A percentile compares a stretch with the other conserved stretches of the same genome.
Evolutionary conservation across 2,329 filamentous ascomycete genomes (phyloP).

Genomic region (Trichoderma sp.): DNA sequence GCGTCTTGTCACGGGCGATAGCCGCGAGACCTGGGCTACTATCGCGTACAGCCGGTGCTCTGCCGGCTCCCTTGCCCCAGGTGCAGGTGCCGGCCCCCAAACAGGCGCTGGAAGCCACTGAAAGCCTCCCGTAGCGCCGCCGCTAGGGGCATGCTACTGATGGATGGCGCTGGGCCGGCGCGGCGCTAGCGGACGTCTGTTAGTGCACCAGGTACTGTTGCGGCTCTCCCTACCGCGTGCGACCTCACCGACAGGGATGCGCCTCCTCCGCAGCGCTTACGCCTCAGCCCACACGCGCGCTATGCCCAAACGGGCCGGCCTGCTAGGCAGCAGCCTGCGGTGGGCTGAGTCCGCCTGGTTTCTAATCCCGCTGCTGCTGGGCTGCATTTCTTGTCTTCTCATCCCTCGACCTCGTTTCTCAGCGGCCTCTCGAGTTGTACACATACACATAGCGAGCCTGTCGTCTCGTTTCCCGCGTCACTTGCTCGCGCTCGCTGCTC

Average conservation of each 20-base stretch:
- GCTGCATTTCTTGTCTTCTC: slow-evolving; percentile 4
- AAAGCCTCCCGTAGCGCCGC: background rate
- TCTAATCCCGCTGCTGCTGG: slow-evolving; percentile 22
- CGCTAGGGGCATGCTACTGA: background rate
- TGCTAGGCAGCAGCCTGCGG: slow-evolving; percentile 27
- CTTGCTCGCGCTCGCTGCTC: background rate
- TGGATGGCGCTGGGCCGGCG: background rate
- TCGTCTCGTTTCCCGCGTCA: background rate
- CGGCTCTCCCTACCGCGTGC: background rate
- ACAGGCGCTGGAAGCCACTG: background rate
- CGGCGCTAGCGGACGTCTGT: background rate
- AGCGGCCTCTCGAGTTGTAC: background rate
- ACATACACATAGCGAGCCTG: background rate
- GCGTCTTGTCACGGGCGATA: slow-evolving; percentile 3
- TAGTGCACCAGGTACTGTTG: slow-evolving; percentile 17
- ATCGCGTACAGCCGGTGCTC: background rate
- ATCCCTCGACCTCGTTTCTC: background rate
- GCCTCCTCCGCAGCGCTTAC: slow-evolving; percentile 19
- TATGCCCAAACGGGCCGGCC: slow-evolving; percentile 18
- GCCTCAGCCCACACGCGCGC: slow-evolving; percentile 21
- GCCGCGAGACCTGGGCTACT: background rate
- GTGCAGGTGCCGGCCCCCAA: background rate
- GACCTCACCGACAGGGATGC: slow-evolving; percentile 20
- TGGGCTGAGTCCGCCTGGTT: slow-evolving; percentile 23
- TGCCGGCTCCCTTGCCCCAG: background rate